Evolutionary conservation across 306 rosid genomes (phyloP).

Genomic region (Luffa acutangula): DNA sequence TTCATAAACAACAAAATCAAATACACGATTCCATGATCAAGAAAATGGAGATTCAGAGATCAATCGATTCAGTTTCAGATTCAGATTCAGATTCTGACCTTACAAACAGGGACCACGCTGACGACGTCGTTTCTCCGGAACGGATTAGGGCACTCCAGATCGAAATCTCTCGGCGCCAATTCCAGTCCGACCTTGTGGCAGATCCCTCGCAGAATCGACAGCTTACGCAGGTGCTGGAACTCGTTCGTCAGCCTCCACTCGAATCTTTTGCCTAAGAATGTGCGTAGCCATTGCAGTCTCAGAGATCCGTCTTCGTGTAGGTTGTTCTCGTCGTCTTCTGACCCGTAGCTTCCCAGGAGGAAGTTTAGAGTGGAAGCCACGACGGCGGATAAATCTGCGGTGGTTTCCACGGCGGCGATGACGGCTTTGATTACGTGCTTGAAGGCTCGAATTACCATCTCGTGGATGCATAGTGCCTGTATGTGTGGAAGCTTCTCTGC

Average conservation of each 20-base stretch:
- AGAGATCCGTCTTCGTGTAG: conserved; percentile 38
- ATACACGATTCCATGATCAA: neutral
- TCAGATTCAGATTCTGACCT: conserved; percentile 36
- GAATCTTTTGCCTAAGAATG: conserved; percentile 48
- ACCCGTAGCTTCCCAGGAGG: conserved; percentile 47
- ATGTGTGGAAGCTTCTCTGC: conserved; percentile 89
- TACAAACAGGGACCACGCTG: conserved; percentile 84
- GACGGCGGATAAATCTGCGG: conserved; percentile 44
- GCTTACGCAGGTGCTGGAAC: conserved; percentile 69
- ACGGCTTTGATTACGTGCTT: conserved; percentile 76
- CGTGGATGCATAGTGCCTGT: conserved; percentile 91
- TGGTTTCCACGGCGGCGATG: conserved; percentile 45
- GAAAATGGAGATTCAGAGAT: neutral
- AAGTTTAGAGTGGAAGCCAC: conserved; percentile 63
- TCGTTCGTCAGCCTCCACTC: conserved; percentile 70
- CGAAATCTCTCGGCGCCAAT: conserved; percentile 75
- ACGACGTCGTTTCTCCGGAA: conserved; percentile 59
- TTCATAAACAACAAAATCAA: neutral
- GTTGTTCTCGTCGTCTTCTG: conserved; percentile 32
- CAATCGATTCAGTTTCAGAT: neutral
- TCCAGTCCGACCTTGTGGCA: conserved; percentile 92
- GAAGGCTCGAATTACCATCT: conserved; percentile 92
- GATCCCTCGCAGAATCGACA: conserved; percentile 74
- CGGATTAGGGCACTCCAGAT: conserved; percentile 62
- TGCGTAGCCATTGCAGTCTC: conserved; percentile 55